Evolutionary conservation across 1,284 basidiomycete species (phyloP).

Genomic region (Rhodotorula sp.): DNA sequence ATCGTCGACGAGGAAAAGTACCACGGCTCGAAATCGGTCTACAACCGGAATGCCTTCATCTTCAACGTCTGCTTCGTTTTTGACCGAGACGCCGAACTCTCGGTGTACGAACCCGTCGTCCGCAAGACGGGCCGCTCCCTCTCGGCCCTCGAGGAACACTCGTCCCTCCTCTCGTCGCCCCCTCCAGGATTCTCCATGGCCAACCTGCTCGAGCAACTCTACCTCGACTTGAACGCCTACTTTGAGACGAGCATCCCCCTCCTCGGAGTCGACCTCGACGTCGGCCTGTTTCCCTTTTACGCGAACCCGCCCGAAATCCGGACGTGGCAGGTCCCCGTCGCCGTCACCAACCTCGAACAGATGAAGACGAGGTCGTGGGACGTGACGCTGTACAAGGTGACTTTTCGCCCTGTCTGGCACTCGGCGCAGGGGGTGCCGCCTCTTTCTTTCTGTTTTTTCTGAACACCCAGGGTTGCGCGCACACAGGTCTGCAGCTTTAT

Average conservation of each 20-base stretch:
- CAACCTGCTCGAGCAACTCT: conserved; percentile 90
- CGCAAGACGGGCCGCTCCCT: conserved; percentile 90
- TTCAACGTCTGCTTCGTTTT: conserved; percentile 89
- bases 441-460: neutral
- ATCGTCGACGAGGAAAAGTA: conserved; percentile 64
- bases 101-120: conserved; percentile 93
- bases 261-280: conserved; percentile 82
- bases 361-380: conserved; percentile 92
- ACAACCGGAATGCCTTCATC: conserved; percentile 82
- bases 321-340: conserved; percentile 94
- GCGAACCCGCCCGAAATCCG: conserved; percentile 85
- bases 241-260: conserved; percentile 88
- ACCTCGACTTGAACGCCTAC: conserved; percentile 92
- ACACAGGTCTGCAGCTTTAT: conserved; percentile 72
- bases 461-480: too few relatives aligned
- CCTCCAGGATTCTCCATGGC: conserved; percentile 69
- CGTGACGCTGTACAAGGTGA: conserved; percentile 81
- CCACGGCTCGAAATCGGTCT: conserved; percentile 64
- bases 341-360: conserved; percentile 76
- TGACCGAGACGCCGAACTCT: conserved; percentile 78
- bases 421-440: too few relatives aligned
- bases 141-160: conserved; percentile 85
- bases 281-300: conserved; percentile 93
- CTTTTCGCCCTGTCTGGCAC: conserved; percentile 18
- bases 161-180: conserved; percentile 75